phyloP scores from a whole-genome alignment of 768 basidiomycete species.

The Boletus edulis region DNA sequence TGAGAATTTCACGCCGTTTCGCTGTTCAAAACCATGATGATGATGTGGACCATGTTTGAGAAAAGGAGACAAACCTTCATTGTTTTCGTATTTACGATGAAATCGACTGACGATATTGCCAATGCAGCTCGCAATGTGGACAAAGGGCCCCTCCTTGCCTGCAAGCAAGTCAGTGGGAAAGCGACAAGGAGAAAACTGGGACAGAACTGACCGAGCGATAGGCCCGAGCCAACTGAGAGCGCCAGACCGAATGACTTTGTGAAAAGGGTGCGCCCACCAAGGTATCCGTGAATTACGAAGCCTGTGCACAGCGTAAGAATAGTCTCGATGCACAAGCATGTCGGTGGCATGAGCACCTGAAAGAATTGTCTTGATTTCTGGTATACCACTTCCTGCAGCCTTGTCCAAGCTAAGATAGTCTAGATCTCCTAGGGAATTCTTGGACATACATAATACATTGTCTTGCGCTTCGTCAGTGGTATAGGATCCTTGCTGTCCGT shows the following conservation, averaged over 20 bases:
- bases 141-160: constrained; percentile 78
- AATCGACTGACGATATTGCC: constrained; percentile 91
- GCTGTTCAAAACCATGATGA: constrained; percentile 40
- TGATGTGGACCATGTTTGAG: not conserved
- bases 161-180: constrained; percentile 1
- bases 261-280: constrained; percentile 85
- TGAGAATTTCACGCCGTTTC: constrained; percentile 91
- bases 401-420: constrained; percentile 31
- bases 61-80: constrained; percentile 65
- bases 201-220: constrained; percentile 63
- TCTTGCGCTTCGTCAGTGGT: constrained; percentile 50
- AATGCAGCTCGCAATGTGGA: constrained; percentile 90
- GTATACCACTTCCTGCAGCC: constrained; percentile 96
- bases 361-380: constrained; percentile 94
- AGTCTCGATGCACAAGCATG: constrained; percentile 9
- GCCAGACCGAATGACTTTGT: constrained; percentile 89
- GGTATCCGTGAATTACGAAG: constrained; percentile 96
- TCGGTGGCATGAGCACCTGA: constrained; percentile 48
- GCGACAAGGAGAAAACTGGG: constrained; percentile 2
- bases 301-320: constrained; percentile 41
- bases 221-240: constrained; percentile 87
- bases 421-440: not conserved
- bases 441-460: constrained; percentile 77
- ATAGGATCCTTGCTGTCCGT: constrained; percentile 21
- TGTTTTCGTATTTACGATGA: constrained; percentile 87